Evolutionary conservation across 345 rosid genomes (phyloP).

Genomic region (Erodium maritimum): DNA sequence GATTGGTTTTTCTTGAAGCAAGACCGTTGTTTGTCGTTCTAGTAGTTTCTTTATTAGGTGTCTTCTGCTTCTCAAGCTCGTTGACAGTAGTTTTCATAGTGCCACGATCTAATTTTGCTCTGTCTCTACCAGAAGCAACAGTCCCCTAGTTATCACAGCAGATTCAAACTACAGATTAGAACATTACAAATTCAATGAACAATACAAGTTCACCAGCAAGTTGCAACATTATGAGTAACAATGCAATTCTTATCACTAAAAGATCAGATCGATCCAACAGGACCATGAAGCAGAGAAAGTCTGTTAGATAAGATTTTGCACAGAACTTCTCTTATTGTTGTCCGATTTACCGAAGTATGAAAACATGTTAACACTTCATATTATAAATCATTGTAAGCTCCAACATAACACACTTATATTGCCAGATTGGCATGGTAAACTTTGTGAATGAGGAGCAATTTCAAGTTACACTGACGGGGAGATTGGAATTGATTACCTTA

Average conservation of each 20-base stretch:
- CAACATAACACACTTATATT: not conserved
- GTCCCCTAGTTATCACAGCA: slow-evolving; percentile 6
- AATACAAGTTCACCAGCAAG: not conserved
- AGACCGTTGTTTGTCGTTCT: not conserved
- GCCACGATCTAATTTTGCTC: slow-evolving; percentile 3
- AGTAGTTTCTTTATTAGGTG: not conserved
- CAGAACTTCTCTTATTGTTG: not conserved
- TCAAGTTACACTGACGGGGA: no score
- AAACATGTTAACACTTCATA: not conserved
- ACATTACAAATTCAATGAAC: not conserved
- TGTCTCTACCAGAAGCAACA: slow-evolving; percentile 2
- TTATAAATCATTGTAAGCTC: not conserved
- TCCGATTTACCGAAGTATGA: not conserved
- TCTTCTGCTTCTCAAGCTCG: slow-evolving; percentile 4
- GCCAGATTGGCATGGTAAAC: not conserved
- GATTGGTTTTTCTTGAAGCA: slow-evolving; percentile 3
- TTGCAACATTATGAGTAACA: no score
- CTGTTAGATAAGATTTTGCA: not conserved
- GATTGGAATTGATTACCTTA: slow-evolving; percentile 8
- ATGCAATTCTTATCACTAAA: not conserved
- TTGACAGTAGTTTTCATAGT: slow-evolving; percentile 2
- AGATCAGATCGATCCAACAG: not conserved
- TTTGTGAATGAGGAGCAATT: no score
- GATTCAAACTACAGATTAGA: not conserved
- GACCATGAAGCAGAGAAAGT: not conserved